Percentiles rank a stretch among this genome's conserved stretches.
Conservation (phyloP, 192 early-diverging fungal species). For the Geranomyces variabilis region DNA sequence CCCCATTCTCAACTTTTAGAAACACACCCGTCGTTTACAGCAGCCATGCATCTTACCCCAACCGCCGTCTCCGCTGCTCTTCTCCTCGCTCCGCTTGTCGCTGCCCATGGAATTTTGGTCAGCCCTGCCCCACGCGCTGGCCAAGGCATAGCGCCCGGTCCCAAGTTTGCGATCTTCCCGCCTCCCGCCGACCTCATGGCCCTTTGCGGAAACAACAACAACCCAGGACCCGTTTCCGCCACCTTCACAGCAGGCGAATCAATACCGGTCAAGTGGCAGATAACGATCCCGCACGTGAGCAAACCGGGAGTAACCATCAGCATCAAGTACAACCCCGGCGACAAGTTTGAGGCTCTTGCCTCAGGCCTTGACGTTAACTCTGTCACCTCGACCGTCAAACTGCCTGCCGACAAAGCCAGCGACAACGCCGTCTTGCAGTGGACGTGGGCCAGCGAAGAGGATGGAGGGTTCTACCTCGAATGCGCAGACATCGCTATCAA, state of each 20-base stretch:
- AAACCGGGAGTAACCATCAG: slow-evolving; percentile 45
- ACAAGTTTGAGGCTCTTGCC: slow-evolving; percentile 33
- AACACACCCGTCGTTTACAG: too few relatives aligned
- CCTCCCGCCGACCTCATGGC: slow-evolving; percentile 39
- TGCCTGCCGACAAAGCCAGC: slow-evolving; percentile 42
- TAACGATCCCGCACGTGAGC: slow-evolving; percentile 42
- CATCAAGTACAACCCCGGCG: slow-evolving; percentile 32
- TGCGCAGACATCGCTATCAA: slow-evolving; percentile 45
- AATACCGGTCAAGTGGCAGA: slow-evolving; percentile 35
- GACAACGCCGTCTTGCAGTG: slow-evolving; percentile 48
- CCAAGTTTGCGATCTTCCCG: slow-evolving; percentile 47
- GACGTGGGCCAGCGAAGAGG: slow-evolving; percentile 49
- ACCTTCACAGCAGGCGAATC: slow-evolving; percentile 39
- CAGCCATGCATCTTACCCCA: background rate
- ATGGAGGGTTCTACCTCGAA: slow-evolving; percentile 55
- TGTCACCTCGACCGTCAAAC: slow-evolving; percentile 19
- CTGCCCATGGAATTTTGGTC: slow-evolving; percentile 31
- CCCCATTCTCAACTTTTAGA: too few relatives aligned
- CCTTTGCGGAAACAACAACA: slow-evolving; percentile 27
- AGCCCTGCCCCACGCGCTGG: slow-evolving; percentile 34
- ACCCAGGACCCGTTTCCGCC: slow-evolving; percentile 14
- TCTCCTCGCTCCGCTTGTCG: background rate
- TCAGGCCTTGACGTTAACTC: slow-evolving; percentile 38
- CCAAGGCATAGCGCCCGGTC: slow-evolving; percentile 37
- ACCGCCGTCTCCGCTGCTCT: background rate